These are phyloP conservation scores for Elymus sibiricus DNA, from an alignment of 176 grass and related monocot species.

Conservation along the genomic window DNA sequence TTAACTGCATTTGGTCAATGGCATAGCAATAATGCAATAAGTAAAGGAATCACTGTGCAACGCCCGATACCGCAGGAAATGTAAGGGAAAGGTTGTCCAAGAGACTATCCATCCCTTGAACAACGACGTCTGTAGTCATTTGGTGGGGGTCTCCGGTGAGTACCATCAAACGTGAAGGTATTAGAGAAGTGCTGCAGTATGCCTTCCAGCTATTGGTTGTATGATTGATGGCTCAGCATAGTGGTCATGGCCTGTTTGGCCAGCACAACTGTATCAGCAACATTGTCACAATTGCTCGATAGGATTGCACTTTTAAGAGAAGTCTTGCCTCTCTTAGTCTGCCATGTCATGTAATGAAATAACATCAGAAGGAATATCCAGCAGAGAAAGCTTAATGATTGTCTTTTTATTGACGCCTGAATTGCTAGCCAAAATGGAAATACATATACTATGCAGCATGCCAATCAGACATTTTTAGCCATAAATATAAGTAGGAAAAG, in stretches of 20 bases:
- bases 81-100: slow-evolving; percentile 6
- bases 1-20: slow-evolving; percentile 10
- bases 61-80: background rate
- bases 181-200: background rate
- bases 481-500: background rate
- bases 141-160: background rate
- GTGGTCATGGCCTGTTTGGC: background rate
- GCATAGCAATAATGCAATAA: background rate
- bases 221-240: background rate
- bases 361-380: background rate
- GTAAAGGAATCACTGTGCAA: slow-evolving; percentile 11
- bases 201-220: background rate
- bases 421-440: background rate
- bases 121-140: background rate
- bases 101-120: slow-evolving; percentile 11
- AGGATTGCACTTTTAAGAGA: background rate
- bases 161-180: background rate
- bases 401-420: background rate
- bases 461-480: background rate
- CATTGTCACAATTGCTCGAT: background rate
- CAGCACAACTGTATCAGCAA: background rate
- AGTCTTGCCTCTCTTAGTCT: background rate
- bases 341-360: slow-evolving; percentile 1
- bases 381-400: background rate
- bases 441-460: background rate